A percentile compares a stretch with the other conserved stretches of the same genome.
Evolutionary conservation across 1,284 basidiomycete genomes (phyloP).

Genomic region (Testicularia cyperi): DNA sequence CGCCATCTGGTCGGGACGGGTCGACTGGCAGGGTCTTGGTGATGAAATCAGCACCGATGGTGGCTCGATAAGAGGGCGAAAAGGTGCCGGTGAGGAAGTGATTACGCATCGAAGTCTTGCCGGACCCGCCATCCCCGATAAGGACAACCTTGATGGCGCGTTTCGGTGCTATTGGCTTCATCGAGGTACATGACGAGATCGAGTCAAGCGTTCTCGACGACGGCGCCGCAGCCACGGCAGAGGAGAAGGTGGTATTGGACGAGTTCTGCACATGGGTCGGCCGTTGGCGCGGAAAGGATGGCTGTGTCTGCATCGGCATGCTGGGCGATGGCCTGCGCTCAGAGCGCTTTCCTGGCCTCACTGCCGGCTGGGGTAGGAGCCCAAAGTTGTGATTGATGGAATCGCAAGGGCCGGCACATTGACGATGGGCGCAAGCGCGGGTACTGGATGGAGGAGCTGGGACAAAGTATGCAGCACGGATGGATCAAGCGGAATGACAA

Average conservation of each 20-base stretch:
- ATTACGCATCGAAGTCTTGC: constrained; percentile 48
- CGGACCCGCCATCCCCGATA: constrained; percentile 43
- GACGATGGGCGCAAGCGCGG: too few relatives aligned
- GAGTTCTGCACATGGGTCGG: constrained; percentile 2
- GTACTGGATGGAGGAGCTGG: too few relatives aligned
- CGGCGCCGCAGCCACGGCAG: constrained; percentile 16
- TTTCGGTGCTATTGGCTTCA: constrained; percentile 9
- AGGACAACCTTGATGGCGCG: constrained; percentile 50
- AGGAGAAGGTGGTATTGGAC: constrained; percentile 10
- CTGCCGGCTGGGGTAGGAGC: too few relatives aligned
- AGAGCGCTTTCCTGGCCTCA: not conserved
- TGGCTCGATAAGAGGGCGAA: constrained; percentile 39
- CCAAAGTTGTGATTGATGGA: too few relatives aligned
- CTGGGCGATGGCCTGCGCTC: too few relatives aligned
- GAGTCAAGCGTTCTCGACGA: constrained; percentile 10
- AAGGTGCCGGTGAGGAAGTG: constrained; percentile 39
- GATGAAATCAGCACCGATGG: constrained; percentile 55
- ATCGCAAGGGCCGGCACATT: too few relatives aligned
- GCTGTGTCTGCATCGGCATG: too few relatives aligned
- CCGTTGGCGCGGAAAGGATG: constrained; percentile 9
- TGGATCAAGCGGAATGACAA: too few relatives aligned
- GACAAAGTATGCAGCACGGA: too few relatives aligned
- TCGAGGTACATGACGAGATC: constrained; percentile 11
- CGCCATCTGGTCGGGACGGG: constrained; percentile 9
- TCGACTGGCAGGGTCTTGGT: constrained; percentile 33